phyloP scores from a whole-genome alignment of 1,139 yeast genomes.

The Suhomyces ambrosiae region DNA sequence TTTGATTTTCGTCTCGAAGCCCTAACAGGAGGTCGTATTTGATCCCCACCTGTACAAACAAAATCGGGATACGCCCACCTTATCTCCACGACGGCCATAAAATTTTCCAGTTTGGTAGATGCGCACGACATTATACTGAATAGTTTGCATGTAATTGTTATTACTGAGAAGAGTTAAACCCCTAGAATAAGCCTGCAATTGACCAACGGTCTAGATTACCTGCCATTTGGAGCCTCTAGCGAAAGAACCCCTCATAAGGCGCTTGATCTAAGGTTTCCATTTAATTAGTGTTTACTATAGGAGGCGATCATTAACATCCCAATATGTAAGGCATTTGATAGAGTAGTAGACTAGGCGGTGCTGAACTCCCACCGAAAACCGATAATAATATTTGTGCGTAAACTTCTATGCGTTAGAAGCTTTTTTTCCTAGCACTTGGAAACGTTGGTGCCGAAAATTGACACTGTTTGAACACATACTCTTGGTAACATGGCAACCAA shows the following conservation, averaged over 20 bases:
- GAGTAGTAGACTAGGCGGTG: not conserved
- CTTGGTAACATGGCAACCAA: not conserved
- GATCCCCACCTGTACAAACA: constrained; percentile 2
- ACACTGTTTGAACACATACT: no score
- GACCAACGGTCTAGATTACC: not conserved
- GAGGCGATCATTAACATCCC: constrained; percentile 1
- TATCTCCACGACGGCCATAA: not conserved
- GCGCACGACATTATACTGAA: not conserved
- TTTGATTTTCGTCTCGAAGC: no score
- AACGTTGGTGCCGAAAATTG: no score
- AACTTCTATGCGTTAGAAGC: constrained; percentile 1
- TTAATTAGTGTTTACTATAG: constrained; percentile 1
- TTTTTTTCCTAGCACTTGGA: no score
- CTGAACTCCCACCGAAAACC: not conserved
- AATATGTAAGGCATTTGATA: not conserved
- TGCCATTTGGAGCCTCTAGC: not conserved
- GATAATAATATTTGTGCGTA: not conserved
- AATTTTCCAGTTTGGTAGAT: not conserved
- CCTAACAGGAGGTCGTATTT: no score
- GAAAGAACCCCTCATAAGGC: no score
- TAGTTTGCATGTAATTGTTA: no score
- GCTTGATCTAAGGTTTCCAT: no score
- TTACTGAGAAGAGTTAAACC: no score
- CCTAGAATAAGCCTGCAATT: no score
- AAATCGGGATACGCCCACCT: not conserved